Base-by-base conservation (phyloP, 1,284 basidiomycete species). In the Moesziomyces aphidis region DNA sequence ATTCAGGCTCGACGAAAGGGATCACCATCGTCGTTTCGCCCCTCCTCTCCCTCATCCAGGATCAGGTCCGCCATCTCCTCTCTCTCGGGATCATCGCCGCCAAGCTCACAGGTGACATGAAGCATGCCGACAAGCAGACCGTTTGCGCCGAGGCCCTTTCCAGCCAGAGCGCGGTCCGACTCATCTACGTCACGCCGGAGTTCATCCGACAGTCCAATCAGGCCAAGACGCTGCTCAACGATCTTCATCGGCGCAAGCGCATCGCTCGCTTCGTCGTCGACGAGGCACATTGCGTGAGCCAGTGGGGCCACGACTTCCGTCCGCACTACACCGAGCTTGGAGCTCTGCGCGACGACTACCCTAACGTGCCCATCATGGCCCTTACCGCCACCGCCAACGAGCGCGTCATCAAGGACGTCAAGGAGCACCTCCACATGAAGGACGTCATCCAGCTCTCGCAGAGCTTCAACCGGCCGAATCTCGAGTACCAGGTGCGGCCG, bases 111-210 rank as follows among this genome's bases (percentile, higher is more conserved):
- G 89, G 91, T 17, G 91, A 91, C 51, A 89, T 88, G 80, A 71
- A 2, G 61, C 78, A 17, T 56, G 69, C 5, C 84, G 87, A 75
- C 83, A 85, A 77, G 76, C 84, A 44, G 81, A 85, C 47, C 88
- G 83, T 51, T 23, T 66, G 78, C 79, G 83, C 88, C 47, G 85
- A 89, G 86, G 87, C 86, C 83, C 86, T 55, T 77, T 85, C 59
- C 77, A 86, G 26, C 39, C 85, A 83, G 51, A 85, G 85, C 83
- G 80, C 84, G 76, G 42, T 78, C 19, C 86, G 87, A 45, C 90
- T 98, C 8, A 88, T 96, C 4, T 99, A 98, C 79, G 88, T 96
- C n/a, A 97, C 96, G 0, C 96, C 97, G 0, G 97, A 99, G 85
- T 86, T 96, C 69, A 78, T 87, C 59, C 66, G 69, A 31, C 60